phyloP scores from a whole-genome alignment of 768 basidiomycete species.

The Tremella fuciformis region DNA sequence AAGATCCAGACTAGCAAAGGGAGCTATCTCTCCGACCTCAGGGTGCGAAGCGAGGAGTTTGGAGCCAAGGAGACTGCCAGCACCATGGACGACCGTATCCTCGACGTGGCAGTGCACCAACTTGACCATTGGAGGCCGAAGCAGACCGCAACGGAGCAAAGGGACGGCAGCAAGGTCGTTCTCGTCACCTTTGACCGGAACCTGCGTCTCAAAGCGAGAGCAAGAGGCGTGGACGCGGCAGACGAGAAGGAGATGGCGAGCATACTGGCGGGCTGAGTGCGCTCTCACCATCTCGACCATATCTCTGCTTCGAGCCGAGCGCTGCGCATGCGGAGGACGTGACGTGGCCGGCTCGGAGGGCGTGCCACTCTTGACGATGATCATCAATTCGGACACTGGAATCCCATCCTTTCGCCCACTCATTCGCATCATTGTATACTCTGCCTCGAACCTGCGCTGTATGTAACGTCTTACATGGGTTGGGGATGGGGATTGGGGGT shows the following conservation, averaged over 20 bases:
- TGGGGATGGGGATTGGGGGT: too few relatives aligned
- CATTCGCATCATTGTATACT: too few relatives aligned
- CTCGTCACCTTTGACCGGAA: constrained; percentile 89
- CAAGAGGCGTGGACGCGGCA: constrained; percentile 77
- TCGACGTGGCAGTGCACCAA: constrained; percentile 90
- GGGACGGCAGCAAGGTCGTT: constrained; percentile 70
- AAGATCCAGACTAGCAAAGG: constrained; percentile 95
- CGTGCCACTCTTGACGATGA: too few relatives aligned
- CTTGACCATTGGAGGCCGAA: constrained; percentile 70
- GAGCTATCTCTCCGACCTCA: constrained; percentile 82
- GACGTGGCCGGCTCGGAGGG: too few relatives aligned
- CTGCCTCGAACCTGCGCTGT: too few relatives aligned
- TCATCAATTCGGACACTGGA: too few relatives aligned
- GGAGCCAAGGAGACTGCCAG: constrained; percentile 57
- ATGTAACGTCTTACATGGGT: too few relatives aligned
- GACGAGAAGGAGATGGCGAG: constrained; percentile 79
- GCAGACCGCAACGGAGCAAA: constrained; percentile 22
- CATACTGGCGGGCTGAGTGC: constrained; percentile 56
- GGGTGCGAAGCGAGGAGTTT: constrained; percentile 66
- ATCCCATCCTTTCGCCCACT: too few relatives aligned
- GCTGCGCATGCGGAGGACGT: too few relatives aligned
- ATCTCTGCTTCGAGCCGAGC: too few relatives aligned
- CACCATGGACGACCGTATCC: constrained; percentile 92
- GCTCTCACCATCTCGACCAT: neutral
- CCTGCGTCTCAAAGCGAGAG: constrained; percentile 83